A percentile compares a stretch with the other conserved stretches of the same genome.
Evolutionary conservation across 805 yeast species (phyloP).

Genomic region (Candida namnaoensis): DNA sequence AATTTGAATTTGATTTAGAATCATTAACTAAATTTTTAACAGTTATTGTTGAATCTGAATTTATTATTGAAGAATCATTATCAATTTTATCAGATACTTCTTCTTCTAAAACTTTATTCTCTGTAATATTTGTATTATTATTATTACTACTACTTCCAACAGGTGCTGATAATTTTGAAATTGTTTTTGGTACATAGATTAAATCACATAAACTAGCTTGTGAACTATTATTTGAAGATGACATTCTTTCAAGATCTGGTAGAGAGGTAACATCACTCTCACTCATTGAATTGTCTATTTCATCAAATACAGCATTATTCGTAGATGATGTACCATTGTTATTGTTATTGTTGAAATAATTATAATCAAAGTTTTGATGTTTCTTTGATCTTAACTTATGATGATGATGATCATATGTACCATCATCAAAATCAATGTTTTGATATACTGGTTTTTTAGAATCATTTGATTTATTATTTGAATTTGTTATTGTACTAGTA

Average conservation of each 20-base stretch:
- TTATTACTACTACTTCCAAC: too few species aligned
- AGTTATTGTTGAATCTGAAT: not conserved
- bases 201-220: slow-evolving; percentile 10
- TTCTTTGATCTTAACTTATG: too few species aligned
- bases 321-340: too few species aligned
- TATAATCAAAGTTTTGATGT: too few species aligned
- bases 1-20: not conserved
- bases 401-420: slow-evolving; percentile 2
- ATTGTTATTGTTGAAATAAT: too few species aligned
- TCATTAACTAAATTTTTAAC: too few species aligned
- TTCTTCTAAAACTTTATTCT: too few species aligned
- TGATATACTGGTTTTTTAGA: slow-evolving; percentile 4
- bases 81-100: too few species aligned
- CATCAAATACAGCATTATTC: too few species aligned
- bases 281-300: too few species aligned
- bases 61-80: not conserved
- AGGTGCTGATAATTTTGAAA: slow-evolving; percentile 4
- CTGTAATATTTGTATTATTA: too few species aligned
- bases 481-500: too few species aligned
- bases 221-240: slow-evolving; percentile 17
- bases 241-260: slow-evolving; percentile 15
- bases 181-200: slow-evolving; percentile 5
- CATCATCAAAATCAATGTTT: slow-evolving; percentile 19
- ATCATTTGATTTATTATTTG: not conserved
- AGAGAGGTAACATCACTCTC: not conserved